These are phyloP conservation scores for Bipolaris oryzae DNA, from an alignment of 2,329 filamentous ascomycete genomes.

Conservation along the genomic window DNA sequence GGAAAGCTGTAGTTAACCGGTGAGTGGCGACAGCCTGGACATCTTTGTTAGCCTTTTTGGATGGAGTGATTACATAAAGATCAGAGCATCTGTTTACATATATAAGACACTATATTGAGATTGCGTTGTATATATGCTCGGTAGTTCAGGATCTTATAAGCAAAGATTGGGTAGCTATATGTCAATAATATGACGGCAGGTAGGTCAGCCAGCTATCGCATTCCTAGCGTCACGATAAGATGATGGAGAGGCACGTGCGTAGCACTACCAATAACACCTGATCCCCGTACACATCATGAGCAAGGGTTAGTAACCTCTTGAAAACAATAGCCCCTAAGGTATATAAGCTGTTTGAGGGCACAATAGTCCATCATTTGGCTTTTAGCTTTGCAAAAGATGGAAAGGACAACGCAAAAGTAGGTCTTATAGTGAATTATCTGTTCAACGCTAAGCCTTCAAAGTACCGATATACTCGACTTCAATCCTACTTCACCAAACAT, in stretches of 20 bases:
- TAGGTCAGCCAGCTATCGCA: constrained; percentile 1
- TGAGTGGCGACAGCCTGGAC: neutral
- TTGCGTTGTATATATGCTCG: too few relatives aligned
- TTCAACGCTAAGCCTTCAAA: constrained; percentile 1
- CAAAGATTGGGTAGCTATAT: neutral
- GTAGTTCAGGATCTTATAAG: neutral
- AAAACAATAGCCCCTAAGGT: constrained; percentile 1
- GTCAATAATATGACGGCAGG: neutral
- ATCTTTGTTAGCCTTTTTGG: neutral
- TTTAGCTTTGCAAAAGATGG: constrained; percentile 3
- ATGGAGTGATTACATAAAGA: neutral
- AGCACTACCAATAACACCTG: neutral
- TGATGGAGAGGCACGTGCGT: constrained; percentile 2
- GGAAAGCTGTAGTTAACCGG: neutral
- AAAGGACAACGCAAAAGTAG: constrained; percentile 5
- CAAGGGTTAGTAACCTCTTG: neutral
- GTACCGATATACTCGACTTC: constrained; percentile 2
- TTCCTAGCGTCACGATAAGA: constrained; percentile 1
- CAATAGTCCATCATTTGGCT: neutral
- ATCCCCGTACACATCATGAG: neutral
- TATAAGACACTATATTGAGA: too few relatives aligned
- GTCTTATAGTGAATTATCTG: neutral
- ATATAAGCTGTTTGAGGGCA: constrained; percentile 1
- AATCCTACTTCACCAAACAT: constrained; percentile 3
- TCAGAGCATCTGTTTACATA: neutral